Conservation (phyloP, 2,329 filamentous ascomycete genomes). For the Penicillium sp. region DNA sequence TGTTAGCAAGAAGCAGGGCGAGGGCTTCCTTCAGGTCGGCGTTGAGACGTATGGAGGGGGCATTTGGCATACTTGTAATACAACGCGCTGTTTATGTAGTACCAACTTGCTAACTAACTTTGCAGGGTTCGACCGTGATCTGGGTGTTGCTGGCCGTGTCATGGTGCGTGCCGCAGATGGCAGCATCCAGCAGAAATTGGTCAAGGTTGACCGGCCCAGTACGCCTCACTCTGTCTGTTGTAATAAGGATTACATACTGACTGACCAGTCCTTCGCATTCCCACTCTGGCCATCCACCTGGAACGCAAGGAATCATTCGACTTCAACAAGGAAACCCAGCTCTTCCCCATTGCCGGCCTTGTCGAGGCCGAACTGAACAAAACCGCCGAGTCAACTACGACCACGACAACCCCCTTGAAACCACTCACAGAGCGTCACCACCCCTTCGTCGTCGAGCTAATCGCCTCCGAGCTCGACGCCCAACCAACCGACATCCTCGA, state of each 20-base stretch:
- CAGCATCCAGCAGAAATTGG: slow-evolving; percentile 73
- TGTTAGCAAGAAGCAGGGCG: slow-evolving; percentile 79
- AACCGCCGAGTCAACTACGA: slow-evolving; percentile 47
- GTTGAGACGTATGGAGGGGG: slow-evolving; percentile 97
- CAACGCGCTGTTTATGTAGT: neutral
- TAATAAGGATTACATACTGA: neutral
- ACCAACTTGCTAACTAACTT: slow-evolving; percentile 13
- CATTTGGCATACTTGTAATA: slow-evolving; percentile 82
- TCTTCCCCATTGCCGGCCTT: slow-evolving; percentile 89
- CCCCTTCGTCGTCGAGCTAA: slow-evolving; percentile 76
- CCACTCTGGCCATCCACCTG: slow-evolving; percentile 90
- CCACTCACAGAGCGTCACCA: slow-evolving; percentile 80
- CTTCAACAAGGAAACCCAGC: slow-evolving; percentile 95
- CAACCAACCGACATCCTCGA: slow-evolving; percentile 71
- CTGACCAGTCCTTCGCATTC: slow-evolving; percentile 71
- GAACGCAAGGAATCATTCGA: slow-evolving; percentile 80
- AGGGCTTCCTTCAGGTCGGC: slow-evolving; percentile 88
- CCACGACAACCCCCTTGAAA: slow-evolving; percentile 58
- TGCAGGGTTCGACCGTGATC: slow-evolving; percentile 83
- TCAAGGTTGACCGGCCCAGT: slow-evolving; percentile 84
- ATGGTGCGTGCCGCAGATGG: slow-evolving; percentile 73
- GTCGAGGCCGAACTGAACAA: slow-evolving; percentile 85
- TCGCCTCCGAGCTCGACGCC: slow-evolving; percentile 74
- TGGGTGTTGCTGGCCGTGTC: slow-evolving; percentile 83
- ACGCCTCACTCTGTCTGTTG: slow-evolving; percentile 17